Evolutionary conservation across 2,329 filamentous ascomycete genomes (phyloP), one percentile per base, ranked within the genome.

Genomic region (Pseudogymnoascus sp.): DNA sequence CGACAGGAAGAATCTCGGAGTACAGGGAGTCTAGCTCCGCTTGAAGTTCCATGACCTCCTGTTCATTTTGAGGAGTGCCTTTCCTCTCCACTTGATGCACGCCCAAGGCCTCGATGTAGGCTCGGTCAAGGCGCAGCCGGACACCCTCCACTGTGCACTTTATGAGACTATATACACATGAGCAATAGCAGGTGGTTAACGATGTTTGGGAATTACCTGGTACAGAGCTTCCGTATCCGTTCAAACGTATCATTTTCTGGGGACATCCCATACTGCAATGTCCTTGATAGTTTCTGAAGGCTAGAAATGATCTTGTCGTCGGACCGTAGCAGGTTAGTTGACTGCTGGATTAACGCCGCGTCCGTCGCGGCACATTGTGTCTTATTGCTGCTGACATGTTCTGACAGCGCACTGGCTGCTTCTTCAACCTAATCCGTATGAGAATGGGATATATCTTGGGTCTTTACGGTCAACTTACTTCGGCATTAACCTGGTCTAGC

Each of bases 1-100:
- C 83, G 1, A 91, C 85, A 0, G 87, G 84, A 0, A 88, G 76
- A 42, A 91, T 86, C 70, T 91, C 88, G 0, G 85, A 78, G 68
- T 88, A 87, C 2, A 91, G 77, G 3, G 86, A 88, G 67, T 89
- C 86, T 0, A 91, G 77, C 69, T 90, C 88, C 34, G 83, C 81
- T 68, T 87, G 82, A 1, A 88, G 71, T 3, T 80, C 78, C 12
- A 75, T 76, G 8, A 81, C 77, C 59, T 84, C 81, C 4, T 75
- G 76, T 21, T 63, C 59, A 8, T 59, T 49, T 62, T 67, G 66
- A 14, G 38, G 18, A 37, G 60, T 40, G 21, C 25, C 23, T 23
- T 40, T 59, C 4, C 6, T 53, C 40, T 62, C 60, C 3, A 34
- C 16, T 5, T 38, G 36, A 21, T 59, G 8, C 18, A 12, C 60